Conservation (phyloP, 2,329 filamentous ascomycete genomes). For the Aspergillus amoenus region DNA sequence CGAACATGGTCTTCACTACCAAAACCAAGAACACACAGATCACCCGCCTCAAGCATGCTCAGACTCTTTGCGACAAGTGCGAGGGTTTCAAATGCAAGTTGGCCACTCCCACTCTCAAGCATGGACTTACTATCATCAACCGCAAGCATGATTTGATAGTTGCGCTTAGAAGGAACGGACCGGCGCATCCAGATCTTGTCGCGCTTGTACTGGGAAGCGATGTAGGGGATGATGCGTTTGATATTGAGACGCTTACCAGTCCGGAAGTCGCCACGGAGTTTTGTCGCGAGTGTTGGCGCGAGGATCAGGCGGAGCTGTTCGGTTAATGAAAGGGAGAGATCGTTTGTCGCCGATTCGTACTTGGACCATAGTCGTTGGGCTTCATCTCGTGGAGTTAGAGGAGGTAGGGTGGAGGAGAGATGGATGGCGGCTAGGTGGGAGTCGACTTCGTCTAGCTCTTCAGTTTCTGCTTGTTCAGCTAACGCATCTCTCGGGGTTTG, state of each 20-base stretch:
- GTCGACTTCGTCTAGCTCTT: constrained; percentile 49
- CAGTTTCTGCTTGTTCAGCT: constrained; percentile 44
- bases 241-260: constrained; percentile 98
- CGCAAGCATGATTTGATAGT: constrained; percentile 95
- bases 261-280: constrained; percentile 93
- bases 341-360: constrained; percentile 80
- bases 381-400: constrained; percentile 50
- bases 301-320: constrained; percentile 96
- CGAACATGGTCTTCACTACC: constrained; percentile 70
- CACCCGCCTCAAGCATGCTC: constrained; percentile 89
- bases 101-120: constrained; percentile 74
- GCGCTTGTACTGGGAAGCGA: constrained; percentile 95
- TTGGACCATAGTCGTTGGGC: constrained; percentile 78
- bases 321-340: constrained; percentile 82
- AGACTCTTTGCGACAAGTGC: constrained; percentile 86
- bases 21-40: constrained; percentile 89
- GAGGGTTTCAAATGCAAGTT: constrained; percentile 87
- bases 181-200: constrained; percentile 99
- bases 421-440: constrained; percentile 70
- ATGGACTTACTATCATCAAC: constrained; percentile 96
- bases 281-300: constrained; percentile 89
- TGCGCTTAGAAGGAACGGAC: constrained; percentile 84
- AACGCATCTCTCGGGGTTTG: constrained; percentile 26
- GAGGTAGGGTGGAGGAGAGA: constrained; percentile 54
- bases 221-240: constrained; percentile 99